A percentile compares a stretch with the other conserved stretches of the same genome.
These are phyloP conservation scores for Carex kokanica DNA, from an alignment of 176 grass and related monocot species.

Conservation along the genomic window DNA sequence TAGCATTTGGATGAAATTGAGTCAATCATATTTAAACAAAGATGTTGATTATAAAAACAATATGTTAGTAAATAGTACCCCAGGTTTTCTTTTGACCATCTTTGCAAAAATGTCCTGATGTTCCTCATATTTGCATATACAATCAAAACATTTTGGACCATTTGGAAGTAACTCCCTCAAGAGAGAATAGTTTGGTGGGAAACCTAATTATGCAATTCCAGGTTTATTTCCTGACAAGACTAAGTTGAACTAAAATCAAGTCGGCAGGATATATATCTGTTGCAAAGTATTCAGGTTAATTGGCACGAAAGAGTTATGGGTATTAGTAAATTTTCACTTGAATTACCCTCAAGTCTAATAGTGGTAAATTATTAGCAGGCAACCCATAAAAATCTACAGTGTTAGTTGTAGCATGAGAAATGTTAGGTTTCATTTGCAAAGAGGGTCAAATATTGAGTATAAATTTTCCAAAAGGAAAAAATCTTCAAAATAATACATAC, in stretches of 20 bases:
- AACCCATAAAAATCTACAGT: not conserved
- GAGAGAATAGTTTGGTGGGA: not conserved
- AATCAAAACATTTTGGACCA: not conserved
- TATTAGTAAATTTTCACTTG: not conserved
- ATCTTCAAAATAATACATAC: slow-evolving; percentile 42
- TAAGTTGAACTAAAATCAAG: not conserved
- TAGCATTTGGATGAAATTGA: not conserved
- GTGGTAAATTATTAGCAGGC: not conserved
- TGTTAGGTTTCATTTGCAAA: not conserved
- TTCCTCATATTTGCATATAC: not conserved
- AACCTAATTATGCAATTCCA: not conserved
- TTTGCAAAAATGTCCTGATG: not conserved
- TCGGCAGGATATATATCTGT: not conserved
- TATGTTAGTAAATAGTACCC: not conserved
- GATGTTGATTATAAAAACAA: not conserved
- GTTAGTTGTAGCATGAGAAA: not conserved
- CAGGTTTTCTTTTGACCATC: not conserved
- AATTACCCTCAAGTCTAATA: not conserved
- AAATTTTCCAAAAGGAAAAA: not conserved
- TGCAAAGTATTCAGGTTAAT: not conserved
- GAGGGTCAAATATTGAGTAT: not conserved
- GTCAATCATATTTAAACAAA: not conserved
- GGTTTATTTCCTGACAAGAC: not conserved
- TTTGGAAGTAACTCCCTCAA: not conserved
- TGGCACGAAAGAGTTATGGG: not conserved